Evolutionary conservation across 495 filamentous ascomycete genomes (phyloP), one percentile per base, ranked within the genome.

Genomic region (Hypoxylon perforatum): DNA sequence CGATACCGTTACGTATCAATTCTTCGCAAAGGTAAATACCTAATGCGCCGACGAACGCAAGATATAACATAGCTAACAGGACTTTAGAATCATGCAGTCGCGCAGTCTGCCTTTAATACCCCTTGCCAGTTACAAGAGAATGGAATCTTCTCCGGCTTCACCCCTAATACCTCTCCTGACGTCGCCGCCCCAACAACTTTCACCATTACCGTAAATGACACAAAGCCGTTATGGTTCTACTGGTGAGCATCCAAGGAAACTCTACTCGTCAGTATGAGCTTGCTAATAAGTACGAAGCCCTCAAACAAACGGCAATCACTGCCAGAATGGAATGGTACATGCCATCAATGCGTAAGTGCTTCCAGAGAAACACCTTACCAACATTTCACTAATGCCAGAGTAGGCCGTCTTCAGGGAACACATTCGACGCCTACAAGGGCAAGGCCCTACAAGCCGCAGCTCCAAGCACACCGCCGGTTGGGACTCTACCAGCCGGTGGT

Each of bases 221-320:
- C 84, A 8, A 79, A 82, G 48, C 85, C 87, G 0, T 80, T 87
- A 38, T 89, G 85, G 84, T 80, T 81, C 56, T 90, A 89, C 69
- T 90, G 87, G 68, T 71, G 15, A 61, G 68, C n/a, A n/a, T 28
- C 25, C 7, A 28, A 28, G 25, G 7, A 28, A 28, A 7, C 25
- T 7, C 25, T 7, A 7, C 25, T 28, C 25, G 25, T 28, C 7
- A 7, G 25, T 28, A 28, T 28, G 25, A 7, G 7, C 25, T 28
- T 45, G 36, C 46, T 71, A 38, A 71, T 44, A 17, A 47, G 21
- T 6, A 10, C 44, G 25, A 17, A 71, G 68, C 73, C 58, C 69
- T 17, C 78, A 80, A 49, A 69, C 67, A 23, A 75, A 63, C 28
- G 78, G 78, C 23, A 70, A 76, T 41, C 78, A 80, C 55, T 80